Evolutionary conservation across 768 basidiomycete genomes (phyloP).

Genomic region (Gyrodon lividus): DNA sequence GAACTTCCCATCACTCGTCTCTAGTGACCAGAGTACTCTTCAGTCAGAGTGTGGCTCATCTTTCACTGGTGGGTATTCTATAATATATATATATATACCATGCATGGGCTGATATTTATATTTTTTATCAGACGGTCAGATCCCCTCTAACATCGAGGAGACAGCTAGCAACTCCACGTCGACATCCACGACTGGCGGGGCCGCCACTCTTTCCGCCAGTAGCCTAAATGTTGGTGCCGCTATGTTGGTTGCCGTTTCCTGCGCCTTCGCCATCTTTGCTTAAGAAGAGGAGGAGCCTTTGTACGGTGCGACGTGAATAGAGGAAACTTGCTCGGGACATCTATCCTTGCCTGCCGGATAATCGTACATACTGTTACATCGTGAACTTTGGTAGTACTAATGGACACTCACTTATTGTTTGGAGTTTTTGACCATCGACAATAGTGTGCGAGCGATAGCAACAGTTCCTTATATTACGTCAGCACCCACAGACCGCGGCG

Average conservation of each 20-base stretch:
- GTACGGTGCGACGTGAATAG: not conserved
- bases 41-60: slow-evolving; percentile 44
- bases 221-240: slow-evolving; percentile 25
- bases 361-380: not conserved
- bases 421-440: not conserved
- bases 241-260: slow-evolving; percentile 34
- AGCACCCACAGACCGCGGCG: slow-evolving; percentile 5
- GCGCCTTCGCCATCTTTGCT: slow-evolving; percentile 35
- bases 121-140: slow-evolving; percentile 29
- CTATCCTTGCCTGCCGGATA: not conserved
- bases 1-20: slow-evolving; percentile 36
- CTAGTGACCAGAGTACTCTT: slow-evolving; percentile 27
- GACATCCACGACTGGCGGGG: slow-evolving; percentile 19
- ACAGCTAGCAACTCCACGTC: slow-evolving; percentile 22
- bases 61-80: slow-evolving; percentile 47
- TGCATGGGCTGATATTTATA: not conserved
- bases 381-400: not conserved
- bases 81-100: not conserved
- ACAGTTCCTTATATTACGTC: too few relatives aligned
- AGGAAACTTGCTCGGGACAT: not conserved
- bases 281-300: slow-evolving; percentile 15
- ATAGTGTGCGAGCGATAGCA: too few relatives aligned
- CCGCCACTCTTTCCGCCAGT: slow-evolving; percentile 18
- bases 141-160: slow-evolving; percentile 26
- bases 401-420: not conserved